These are phyloP conservation scores for Beauveria scarabaeidicola DNA, from an alignment of 2,329 filamentous ascomycete species.

Conservation along the genomic window DNA sequence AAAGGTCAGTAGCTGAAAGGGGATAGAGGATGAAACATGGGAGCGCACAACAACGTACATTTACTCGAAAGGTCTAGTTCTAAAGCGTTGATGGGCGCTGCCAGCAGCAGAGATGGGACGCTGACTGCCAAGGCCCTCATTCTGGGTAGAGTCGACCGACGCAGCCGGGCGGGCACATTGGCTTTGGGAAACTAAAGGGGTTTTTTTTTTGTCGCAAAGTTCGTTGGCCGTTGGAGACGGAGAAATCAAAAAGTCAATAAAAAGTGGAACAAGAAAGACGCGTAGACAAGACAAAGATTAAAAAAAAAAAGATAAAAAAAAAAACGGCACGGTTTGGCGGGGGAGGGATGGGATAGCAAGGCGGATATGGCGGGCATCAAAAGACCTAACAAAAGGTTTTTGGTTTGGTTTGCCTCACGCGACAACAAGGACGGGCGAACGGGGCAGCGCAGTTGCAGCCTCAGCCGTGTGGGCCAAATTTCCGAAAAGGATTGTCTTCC, in stretches of 20 bases:
- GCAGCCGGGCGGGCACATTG: background rate
- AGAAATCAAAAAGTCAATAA: background rate
- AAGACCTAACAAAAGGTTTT: background rate
- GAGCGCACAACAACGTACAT: background rate
- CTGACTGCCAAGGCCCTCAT: background rate
- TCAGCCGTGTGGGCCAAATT: background rate
- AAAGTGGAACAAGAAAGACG: background rate
- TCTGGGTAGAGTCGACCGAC: background rate
- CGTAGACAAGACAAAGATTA: too few species aligned
- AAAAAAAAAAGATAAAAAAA: background rate
- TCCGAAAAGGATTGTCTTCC: background rate
- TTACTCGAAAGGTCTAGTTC: background rate
- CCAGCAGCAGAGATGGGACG: slow-evolving; percentile 1
- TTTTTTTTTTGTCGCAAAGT: background rate
- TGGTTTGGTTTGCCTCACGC: background rate
- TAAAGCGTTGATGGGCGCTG: background rate
- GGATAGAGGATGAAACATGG: too few species aligned
- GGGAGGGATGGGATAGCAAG: background rate
- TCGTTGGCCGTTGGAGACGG: too few species aligned
- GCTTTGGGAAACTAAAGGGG: too few species aligned
- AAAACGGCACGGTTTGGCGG: background rate
- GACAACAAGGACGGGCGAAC: background rate
- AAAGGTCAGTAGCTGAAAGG: background rate
- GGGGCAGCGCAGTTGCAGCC: background rate
- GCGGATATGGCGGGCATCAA: background rate